phyloP scores from a whole-genome alignment of 768 basidiomycete genomes.

The Auricularia auricula-judae region DNA sequence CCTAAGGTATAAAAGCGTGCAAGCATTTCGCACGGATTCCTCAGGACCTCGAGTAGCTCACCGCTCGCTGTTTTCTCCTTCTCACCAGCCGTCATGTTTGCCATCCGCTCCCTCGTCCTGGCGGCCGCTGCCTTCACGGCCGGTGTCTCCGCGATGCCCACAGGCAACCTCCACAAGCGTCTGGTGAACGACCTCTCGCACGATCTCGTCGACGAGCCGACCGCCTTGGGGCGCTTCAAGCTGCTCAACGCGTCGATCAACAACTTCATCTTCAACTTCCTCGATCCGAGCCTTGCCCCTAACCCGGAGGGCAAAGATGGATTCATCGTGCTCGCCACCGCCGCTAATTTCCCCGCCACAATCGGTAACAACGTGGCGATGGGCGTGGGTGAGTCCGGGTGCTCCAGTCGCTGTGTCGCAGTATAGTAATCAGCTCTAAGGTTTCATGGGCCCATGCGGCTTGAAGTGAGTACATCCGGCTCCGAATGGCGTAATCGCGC shows the following conservation, averaged over 20 bases:
- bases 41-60: background rate
- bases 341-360: background rate
- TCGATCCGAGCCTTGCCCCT: background rate
- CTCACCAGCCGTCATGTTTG: background rate
- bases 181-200: background rate
- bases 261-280: background rate
- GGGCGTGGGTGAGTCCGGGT: background rate
- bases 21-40: background rate
- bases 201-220: background rate
- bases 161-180: background rate
- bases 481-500: background rate
- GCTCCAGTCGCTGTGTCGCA: background rate
- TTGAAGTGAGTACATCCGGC: background rate
- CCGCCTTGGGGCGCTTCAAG: constrained; percentile 1
- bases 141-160: background rate
- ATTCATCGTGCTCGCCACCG: background rate
- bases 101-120: background rate
- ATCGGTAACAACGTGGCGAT: background rate
- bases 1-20: background rate
- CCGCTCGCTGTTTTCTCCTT: background rate
- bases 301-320: background rate
- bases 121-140: background rate
- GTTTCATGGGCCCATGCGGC: background rate
- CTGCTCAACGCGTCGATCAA: background rate
- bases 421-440: background rate